A percentile compares a stretch with the other conserved stretches of the same genome.
Conservation (phyloP, 768 basidiomycete species). For the Tylopilus rubrobrunneus region DNA sequence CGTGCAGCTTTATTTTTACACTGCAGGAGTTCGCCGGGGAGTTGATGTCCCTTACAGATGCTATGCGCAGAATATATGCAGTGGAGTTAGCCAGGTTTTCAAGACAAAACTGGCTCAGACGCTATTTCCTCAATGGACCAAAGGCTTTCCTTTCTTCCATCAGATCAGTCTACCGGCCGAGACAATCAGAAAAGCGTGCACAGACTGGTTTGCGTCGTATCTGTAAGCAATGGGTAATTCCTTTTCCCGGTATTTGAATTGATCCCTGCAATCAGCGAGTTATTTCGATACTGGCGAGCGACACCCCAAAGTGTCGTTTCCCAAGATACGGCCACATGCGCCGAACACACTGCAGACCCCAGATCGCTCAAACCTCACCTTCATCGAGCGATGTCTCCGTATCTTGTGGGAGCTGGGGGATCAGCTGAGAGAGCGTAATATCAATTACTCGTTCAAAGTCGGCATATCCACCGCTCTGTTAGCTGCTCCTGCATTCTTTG, state of each 20-base stretch:
- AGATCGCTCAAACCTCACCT: conserved; percentile 51
- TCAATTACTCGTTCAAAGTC: conserved; percentile 85
- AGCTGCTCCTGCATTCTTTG: conserved; percentile 86
- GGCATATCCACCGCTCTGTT: conserved; percentile 81
- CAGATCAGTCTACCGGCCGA: conserved; percentile 12
- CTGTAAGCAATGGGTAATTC: conserved; percentile 34
- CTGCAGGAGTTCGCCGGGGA: conserved; percentile 92
- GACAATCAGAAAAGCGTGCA: conserved; percentile 11
- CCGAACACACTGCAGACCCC: conserved; percentile 86
- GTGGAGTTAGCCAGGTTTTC: conserved; percentile 50
- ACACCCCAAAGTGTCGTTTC: conserved; percentile 63
- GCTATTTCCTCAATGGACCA: conserved; percentile 28
- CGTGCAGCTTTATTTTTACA: conserved; percentile 86
- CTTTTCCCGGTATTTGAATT: conserved; percentile 2
- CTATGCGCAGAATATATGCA: conserved; percentile 74
- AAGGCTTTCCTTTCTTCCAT: conserved; percentile 21
- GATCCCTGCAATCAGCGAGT: conserved; percentile 34
- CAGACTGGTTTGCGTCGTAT: conserved; percentile 32
- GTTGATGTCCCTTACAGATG: conserved; percentile 74
- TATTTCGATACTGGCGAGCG: conserved; percentile 50
- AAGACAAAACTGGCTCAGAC: conserved; percentile 39
- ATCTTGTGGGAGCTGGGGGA: conserved; percentile 68
- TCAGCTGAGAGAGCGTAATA: conserved; percentile 64
- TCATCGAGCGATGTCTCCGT: conserved; percentile 61
- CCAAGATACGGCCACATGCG: conserved; percentile 77